These are phyloP conservation scores for Coniophora puteana DNA, from an alignment of 1,284 basidiomycete species.

Conservation along the genomic window DNA sequence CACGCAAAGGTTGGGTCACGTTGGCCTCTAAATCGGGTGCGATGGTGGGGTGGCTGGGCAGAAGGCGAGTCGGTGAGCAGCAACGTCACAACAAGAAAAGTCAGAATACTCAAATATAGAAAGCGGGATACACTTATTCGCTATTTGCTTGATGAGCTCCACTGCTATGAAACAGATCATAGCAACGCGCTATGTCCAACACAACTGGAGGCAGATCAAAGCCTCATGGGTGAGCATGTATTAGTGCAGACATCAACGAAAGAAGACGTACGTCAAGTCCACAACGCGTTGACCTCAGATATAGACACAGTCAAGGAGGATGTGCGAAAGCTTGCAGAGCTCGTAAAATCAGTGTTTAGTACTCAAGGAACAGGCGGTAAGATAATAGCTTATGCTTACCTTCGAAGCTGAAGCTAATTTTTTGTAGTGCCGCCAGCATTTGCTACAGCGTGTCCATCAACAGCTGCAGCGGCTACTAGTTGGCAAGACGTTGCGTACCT, in stretches of 20 bases:
- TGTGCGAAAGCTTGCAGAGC: too few species aligned
- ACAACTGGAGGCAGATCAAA: slow-evolving; percentile 6
- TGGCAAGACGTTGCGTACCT: too few species aligned
- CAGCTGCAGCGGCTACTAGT: too few species aligned
- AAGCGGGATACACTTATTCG: slow-evolving; percentile 29
- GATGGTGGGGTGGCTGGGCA: slow-evolving; percentile 43
- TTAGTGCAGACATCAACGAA: not conserved
- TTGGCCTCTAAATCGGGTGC: slow-evolving; percentile 30
- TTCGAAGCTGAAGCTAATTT: too few species aligned
- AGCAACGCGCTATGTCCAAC: slow-evolving; percentile 16
- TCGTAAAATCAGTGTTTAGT: too few species aligned
- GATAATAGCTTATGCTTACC: too few species aligned
- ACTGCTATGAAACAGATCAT: slow-evolving; percentile 23
- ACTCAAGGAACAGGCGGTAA: too few species aligned
- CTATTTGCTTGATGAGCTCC: slow-evolving; percentile 29
- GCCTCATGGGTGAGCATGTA: slow-evolving; percentile 14
- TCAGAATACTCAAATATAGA: too few species aligned
- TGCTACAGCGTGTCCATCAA: too few species aligned
- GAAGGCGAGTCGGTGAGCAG: slow-evolving; percentile 25
- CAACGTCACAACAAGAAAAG: not conserved
- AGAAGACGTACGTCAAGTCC: not conserved
- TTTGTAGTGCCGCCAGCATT: too few species aligned
- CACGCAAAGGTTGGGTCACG: slow-evolving; percentile 27
- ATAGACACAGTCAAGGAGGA: too few species aligned
- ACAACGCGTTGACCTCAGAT: not conserved